Evolutionary conservation across 805 yeast genomes (phyloP).

Genomic region (Candida railenensis): DNA sequence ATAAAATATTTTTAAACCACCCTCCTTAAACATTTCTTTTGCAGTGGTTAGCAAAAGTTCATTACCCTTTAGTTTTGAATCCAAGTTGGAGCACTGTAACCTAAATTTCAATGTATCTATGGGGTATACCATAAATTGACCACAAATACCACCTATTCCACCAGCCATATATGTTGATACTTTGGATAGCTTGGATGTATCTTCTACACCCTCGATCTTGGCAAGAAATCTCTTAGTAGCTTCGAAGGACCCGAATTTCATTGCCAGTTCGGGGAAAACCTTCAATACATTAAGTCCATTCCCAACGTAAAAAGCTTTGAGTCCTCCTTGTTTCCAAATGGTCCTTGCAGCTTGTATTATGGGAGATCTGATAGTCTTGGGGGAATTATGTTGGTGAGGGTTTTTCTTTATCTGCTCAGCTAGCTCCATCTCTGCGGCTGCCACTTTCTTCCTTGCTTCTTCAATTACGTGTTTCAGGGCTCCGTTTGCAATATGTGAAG

Average conservation of each 20-base stretch:
- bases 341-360: conserved; percentile 76
- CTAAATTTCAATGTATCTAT: conserved; percentile 93
- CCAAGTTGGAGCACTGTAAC: conserved; percentile 86
- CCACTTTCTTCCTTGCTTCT: conserved; percentile 29
- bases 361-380: conserved; percentile 62
- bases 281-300: conserved; percentile 91
- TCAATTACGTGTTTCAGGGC: conserved; percentile 34
- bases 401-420: conserved; percentile 24
- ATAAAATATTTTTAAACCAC: conserved; percentile 78
- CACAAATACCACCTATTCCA: conserved; percentile 92
- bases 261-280: conserved; percentile 96
- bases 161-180: conserved; percentile 87
- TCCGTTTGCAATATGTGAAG: conserved; percentile 33
- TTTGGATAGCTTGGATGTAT: conserved; percentile 67
- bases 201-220: conserved; percentile 69
- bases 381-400: conserved; percentile 16
- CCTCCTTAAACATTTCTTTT: conserved; percentile 71
- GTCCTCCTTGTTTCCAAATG: conserved; percentile 85
- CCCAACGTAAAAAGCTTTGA: conserved; percentile 87
- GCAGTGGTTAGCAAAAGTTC: conserved; percentile 66
- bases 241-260: conserved; percentile 95
- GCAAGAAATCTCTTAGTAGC: conserved; percentile 76
- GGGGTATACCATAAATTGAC: conserved; percentile 93
- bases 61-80: conserved; percentile 59
- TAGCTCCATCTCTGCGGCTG: conserved; percentile 20